Percentiles rank a stretch among this genome's conserved stretches.
Conservation (phyloP, 805 yeast genomes). For the Ogataea methanolica region DNA sequence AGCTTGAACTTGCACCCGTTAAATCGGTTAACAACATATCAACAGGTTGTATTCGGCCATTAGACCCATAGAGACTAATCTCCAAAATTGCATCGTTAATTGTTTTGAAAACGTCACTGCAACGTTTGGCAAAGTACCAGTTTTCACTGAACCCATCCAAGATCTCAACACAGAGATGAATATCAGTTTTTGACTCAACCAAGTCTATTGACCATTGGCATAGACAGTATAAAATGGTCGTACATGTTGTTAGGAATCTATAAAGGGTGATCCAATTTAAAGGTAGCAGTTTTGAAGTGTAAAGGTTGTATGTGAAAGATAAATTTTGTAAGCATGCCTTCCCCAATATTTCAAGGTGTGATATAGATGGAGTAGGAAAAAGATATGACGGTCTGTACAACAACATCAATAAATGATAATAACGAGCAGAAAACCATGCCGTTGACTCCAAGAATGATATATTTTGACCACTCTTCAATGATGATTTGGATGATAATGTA, state of each 20-base stretch:
- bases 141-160: slow-evolving; percentile 40
- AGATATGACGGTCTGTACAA: slow-evolving; percentile 47
- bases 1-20: slow-evolving; percentile 40
- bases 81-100: slow-evolving; percentile 41
- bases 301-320: slow-evolving; percentile 42
- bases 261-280: slow-evolving; percentile 47
- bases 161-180: slow-evolving; percentile 42
- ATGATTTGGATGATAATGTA: slow-evolving; percentile 12
- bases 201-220: slow-evolving; percentile 44
- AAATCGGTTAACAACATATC: slow-evolving; percentile 36
- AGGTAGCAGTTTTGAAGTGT: slow-evolving; percentile 40
- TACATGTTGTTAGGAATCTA: slow-evolving; percentile 42
- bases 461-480: slow-evolving; percentile 12
- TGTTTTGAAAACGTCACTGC: slow-evolving; percentile 40
- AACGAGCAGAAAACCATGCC: slow-evolving; percentile 37
- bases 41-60: slow-evolving; percentile 33
- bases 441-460: slow-evolving; percentile 27
- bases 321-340: slow-evolving; percentile 41
- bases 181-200: slow-evolving; percentile 40
- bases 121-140: slow-evolving; percentile 43
- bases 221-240: slow-evolving; percentile 42
- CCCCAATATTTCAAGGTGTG: slow-evolving; percentile 38
- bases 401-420: slow-evolving; percentile 42
- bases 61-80: slow-evolving; percentile 35
- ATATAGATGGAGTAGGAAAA: slow-evolving; percentile 39